Evolutionary conservation across 108 stramenopile genomes (phyloP).

Genomic region (Fistulifera pelliculosa): DNA sequence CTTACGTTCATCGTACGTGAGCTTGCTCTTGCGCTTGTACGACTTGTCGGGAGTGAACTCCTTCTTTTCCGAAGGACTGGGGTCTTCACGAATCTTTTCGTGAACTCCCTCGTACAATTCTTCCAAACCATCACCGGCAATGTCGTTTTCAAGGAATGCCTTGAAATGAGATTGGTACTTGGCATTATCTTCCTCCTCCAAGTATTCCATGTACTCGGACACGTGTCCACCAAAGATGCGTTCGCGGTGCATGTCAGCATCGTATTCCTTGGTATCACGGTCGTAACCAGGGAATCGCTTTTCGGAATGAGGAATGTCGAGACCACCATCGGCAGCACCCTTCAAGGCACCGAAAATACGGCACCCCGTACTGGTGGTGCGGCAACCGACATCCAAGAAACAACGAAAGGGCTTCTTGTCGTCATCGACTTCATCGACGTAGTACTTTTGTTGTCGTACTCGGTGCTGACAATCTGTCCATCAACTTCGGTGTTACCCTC

Average conservation of each 20-base stretch:
- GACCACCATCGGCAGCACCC: constrained; percentile 97
- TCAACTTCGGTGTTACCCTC: constrained; percentile 86
- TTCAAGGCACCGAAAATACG: constrained; percentile 96
- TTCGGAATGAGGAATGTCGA: constrained; percentile 95
- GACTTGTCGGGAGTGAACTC: constrained; percentile 83
- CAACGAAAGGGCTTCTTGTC: constrained; percentile 97
- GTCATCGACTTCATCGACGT: constrained; percentile 96
- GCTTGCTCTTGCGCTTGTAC: constrained; percentile 90
- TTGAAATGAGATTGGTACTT: constrained; percentile 91
- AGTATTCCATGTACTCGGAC: constrained; percentile 95
- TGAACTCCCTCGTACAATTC: constrained; percentile 88
- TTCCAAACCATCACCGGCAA: constrained; percentile 84
- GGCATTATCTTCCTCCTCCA: constrained; percentile 95
- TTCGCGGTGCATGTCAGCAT: constrained; percentile 94
- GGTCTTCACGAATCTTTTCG: constrained; percentile 96
- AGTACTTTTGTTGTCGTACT: constrained; percentile 93
- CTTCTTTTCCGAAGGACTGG: constrained; percentile 74
- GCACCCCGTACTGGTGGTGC: constrained; percentile 92
- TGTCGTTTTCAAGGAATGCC: constrained; percentile 65
- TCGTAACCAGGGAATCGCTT: constrained; percentile 99
- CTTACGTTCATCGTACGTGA: constrained; percentile 89
- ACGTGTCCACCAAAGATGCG: constrained; percentile 98
- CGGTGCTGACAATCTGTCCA: constrained; percentile 76
- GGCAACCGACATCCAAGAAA: constrained; percentile 93
- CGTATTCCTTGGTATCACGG: constrained; percentile 94